phyloP scores from a whole-genome alignment of 1,284 basidiomycete genomes.

The Phellinidium pouzarii region DNA sequence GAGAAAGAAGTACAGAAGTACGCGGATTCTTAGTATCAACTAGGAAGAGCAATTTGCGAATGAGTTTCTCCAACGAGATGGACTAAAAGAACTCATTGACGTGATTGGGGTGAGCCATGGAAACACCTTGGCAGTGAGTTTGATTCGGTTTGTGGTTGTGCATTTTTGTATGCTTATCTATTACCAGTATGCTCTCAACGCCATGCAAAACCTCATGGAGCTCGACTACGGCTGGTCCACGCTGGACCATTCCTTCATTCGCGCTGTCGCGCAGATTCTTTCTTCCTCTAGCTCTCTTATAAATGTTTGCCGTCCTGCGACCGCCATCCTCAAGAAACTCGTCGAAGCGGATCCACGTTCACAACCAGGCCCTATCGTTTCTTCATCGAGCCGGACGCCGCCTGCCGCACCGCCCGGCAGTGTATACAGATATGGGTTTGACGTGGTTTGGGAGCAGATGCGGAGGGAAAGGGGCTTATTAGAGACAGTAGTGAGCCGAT shows the following conservation, averaged over 20 bases:
- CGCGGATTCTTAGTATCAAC: background rate
- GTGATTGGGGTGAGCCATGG: conserved; percentile 67
- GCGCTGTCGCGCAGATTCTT: conserved; percentile 75
- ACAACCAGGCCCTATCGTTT: conserved; percentile 47
- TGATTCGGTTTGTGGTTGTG: background rate
- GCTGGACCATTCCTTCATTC: conserved; percentile 68
- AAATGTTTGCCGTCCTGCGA: conserved; percentile 95
- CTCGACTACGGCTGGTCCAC: conserved; percentile 75
- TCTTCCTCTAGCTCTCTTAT: conserved; percentile 71
- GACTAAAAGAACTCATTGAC: conserved; percentile 68
- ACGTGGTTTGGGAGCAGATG: conserved; percentile 79
- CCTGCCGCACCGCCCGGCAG: conserved; percentile 53
- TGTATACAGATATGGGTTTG: conserved; percentile 77
- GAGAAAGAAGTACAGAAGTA: background rate
- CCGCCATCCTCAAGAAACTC: conserved; percentile 85
- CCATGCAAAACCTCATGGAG: conserved; percentile 84
- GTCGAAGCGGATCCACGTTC: conserved; percentile 74
- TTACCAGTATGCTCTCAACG: conserved; percentile 70
- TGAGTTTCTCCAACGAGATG: conserved; percentile 78
- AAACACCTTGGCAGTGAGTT: conserved; percentile 77
- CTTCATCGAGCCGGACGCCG: conserved; percentile 54
- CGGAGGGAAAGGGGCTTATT: conserved; percentile 56
- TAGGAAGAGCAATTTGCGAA: conserved; percentile 85
- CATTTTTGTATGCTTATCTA: background rate
- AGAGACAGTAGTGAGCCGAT: conserved; percentile 71